These are phyloP conservation scores for Camelina sativa DNA, from an alignment of 345 rosid species.

Conservation along the genomic window DNA sequence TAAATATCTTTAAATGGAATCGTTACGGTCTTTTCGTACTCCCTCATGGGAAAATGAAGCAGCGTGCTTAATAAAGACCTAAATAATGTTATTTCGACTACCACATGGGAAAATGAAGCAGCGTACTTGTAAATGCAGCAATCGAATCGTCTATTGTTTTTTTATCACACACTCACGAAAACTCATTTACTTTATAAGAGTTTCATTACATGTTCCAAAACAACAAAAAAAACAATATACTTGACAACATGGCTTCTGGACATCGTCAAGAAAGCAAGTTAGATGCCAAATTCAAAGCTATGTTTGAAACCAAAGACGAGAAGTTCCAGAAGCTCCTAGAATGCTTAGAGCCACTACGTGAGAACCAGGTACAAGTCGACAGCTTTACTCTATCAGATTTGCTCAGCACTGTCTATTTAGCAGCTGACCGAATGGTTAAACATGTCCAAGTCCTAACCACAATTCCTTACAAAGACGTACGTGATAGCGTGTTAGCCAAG, in stretches of 20 bases:
- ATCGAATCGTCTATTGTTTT: neutral
- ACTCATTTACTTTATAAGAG: neutral
- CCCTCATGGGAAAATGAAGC: conserved; percentile 3
- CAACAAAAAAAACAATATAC: neutral
- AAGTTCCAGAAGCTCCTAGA: neutral
- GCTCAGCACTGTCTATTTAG: neutral
- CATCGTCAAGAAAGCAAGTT: conserved; percentile 11
- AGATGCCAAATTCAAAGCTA: conserved; percentile 6
- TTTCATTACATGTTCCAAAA: neutral
- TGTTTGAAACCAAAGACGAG: conserved; percentile 3
- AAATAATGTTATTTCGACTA: neutral
- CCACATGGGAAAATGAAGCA: too few species aligned
- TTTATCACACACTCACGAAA: neutral
- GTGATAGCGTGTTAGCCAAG: conserved; percentile 17
- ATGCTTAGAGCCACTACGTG: conserved; percentile 3
- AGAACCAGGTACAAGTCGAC: conserved; percentile 9
- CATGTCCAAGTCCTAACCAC: conserved; percentile 29
- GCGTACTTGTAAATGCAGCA: neutral
- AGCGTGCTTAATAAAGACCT: conserved; percentile 11
- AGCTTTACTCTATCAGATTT: neutral
- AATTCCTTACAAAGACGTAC: conserved; percentile 33
- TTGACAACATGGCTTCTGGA: neutral
- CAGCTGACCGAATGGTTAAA: neutral
- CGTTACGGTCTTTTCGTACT: neutral
- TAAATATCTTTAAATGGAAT: neutral